A percentile compares a stretch with the other conserved stretches of the same genome.
Conservation (phyloP, 2,329 filamentous ascomycete species). For the Alternaria ventricosa region DNA sequence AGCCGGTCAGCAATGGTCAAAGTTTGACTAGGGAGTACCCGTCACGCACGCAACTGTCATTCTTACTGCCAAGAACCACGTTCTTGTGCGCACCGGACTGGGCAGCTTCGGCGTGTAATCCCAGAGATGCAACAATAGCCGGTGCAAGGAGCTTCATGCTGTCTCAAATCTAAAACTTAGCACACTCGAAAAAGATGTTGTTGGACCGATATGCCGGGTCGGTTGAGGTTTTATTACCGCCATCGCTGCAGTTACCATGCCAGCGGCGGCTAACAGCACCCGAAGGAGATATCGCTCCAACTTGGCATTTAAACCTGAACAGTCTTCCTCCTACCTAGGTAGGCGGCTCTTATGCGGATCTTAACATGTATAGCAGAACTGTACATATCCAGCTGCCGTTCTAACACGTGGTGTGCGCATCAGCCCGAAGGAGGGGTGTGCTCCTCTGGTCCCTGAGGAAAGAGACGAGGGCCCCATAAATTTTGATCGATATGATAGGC, state of each 20-base stretch:
- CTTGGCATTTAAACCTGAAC: neutral
- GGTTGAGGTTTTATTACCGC: neutral
- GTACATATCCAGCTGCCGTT: neutral
- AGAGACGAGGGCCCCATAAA: neutral
- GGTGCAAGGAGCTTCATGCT: constrained; percentile 12
- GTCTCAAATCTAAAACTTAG: constrained; percentile 5
- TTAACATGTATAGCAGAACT: neutral
- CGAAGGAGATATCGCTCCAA: neutral
- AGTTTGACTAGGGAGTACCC: neutral
- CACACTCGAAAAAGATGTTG: constrained; percentile 10
- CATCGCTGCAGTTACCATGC: neutral
- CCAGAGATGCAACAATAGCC: constrained; percentile 3
- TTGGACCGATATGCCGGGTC: neutral
- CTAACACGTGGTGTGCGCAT: neutral
- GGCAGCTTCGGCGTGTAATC: constrained; percentile 2
- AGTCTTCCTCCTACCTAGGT: neutral
- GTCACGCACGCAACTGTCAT: constrained; percentile 9
- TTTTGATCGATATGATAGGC: neutral
- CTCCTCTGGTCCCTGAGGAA: neutral
- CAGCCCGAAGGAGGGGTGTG: neutral
- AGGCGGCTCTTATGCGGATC: neutral
- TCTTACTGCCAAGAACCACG: neutral
- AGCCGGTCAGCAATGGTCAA: constrained; percentile 9
- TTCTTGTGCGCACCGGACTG: neutral
- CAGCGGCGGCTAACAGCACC: neutral